Evolutionary conservation across 495 filamentous ascomycete species (phyloP), one percentile per base, ranked within the genome.

Genomic region (Emericellopsis terricola): DNA sequence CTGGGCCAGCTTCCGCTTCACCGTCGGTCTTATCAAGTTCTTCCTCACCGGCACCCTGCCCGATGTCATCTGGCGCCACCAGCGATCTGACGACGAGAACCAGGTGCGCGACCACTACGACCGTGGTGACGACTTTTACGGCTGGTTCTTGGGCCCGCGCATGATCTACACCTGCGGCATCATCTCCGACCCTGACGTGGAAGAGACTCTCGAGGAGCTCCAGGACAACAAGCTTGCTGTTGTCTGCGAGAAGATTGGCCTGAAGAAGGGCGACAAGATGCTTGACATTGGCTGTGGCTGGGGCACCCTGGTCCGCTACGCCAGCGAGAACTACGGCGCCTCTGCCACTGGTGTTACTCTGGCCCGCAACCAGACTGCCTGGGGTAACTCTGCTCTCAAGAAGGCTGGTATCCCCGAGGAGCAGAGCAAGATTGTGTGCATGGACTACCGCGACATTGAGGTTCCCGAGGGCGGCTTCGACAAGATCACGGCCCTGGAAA

Each of bases 111-210:
- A 77, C 41, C 78, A 85, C 56, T 87, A 91, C 54, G 81, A 87
- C 61, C 71, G 78, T 45, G 81, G 81, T 44, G 78, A 89, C 53
- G 81, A 91, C 56, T 81, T 81, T 56, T 91, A 91, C 60, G 71
- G 64, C 52, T 91, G 79, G 78, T 87, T 87, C 61, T 68, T 91
- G 29, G 82, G 81, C 40, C 81, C 79, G 26, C 80, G 81, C 45
- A 91, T 91, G 81, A 76, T 87, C 54, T 91, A 87, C 56, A 87
- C 82, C 28, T 80, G 76, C 9, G 81, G 81, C 30, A 63, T 91
- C 39, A 81, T 91, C 53, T 71, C 70, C 13, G 79, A 91, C 46
- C 65, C 74, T 48, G 68, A 67, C 55, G 60, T 56, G 17, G 81
- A 86, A 53, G 81, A 91, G 53, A 65, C 69, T 10, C 71, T 91